Conservation (phyloP, 2,329 filamentous ascomycete genomes). For the Fusarium incarnatum region DNA sequence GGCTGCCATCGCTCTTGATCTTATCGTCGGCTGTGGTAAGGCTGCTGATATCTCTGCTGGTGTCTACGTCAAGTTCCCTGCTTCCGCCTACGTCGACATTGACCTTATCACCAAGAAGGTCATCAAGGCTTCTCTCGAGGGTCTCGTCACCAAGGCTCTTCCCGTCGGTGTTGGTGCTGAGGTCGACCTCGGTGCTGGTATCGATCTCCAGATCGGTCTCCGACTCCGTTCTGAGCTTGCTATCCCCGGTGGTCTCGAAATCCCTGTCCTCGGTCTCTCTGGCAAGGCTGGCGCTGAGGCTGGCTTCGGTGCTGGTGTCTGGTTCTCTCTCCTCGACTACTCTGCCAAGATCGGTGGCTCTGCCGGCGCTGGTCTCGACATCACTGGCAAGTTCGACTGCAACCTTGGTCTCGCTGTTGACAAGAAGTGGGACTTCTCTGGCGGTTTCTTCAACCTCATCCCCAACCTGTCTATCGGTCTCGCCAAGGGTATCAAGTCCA, state of each 20-base stretch:
- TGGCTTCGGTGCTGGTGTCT: conserved; percentile 56
- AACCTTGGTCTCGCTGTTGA: conserved; percentile 40
- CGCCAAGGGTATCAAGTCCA: conserved; percentile 27
- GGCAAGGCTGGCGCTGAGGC: conserved; percentile 54
- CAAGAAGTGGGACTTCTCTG: conserved; percentile 37
- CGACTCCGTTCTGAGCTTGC: conserved; percentile 62
- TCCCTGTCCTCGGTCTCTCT: conserved; percentile 46
- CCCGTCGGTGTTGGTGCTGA: conserved; percentile 43
- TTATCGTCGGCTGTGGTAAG: conserved; percentile 61
- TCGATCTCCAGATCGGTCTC: conserved; percentile 61
- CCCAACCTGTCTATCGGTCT: conserved; percentile 56
- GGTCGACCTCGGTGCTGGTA: conserved; percentile 54
- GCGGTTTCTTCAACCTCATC: conserved; percentile 52
- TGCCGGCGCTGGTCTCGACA: conserved; percentile 51
- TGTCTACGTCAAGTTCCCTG: conserved; percentile 61
- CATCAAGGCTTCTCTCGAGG: conserved; percentile 56
- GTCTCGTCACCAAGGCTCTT: conserved; percentile 45
- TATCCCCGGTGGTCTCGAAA: conserved; percentile 49
- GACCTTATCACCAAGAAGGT: conserved; percentile 55
- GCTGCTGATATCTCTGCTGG: conserved; percentile 62
- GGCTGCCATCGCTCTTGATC: conserved; percentile 62
- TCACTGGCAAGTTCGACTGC: conserved; percentile 35
- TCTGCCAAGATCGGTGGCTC: conserved; percentile 55
- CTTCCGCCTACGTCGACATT: conserved; percentile 56
- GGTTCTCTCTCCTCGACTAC: conserved; percentile 66